Evolutionary conservation across 2,329 filamentous ascomycete genomes (phyloP).

Genomic region (Blastomyces parvus): DNA sequence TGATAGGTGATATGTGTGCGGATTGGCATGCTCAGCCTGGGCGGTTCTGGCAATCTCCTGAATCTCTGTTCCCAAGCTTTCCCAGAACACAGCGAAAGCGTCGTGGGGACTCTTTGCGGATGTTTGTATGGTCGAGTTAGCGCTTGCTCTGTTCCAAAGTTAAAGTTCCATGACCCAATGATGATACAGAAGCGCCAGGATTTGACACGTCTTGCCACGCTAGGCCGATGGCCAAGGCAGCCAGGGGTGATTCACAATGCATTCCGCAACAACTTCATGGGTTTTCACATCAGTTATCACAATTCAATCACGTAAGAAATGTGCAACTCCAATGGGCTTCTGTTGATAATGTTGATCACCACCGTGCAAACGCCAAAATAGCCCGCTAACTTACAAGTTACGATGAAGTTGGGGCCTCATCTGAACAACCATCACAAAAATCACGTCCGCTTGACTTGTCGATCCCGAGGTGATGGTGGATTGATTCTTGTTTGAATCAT

Average conservation of each 20-base stretch:
- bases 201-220: neutral
- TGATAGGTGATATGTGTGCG: neutral
- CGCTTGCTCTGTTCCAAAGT: neutral
- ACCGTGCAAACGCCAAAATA: neutral
- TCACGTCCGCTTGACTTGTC: neutral
- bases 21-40: neutral
- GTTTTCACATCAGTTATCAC: slow-evolving; percentile 3
- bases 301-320: neutral
- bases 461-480: neutral
- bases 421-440: neutral
- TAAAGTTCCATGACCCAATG: slow-evolving; percentile 3
- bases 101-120: neutral
- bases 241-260: slow-evolving; percentile 6
- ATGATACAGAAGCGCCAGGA: neutral
- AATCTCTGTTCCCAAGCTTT: neutral
- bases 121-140: slow-evolving; percentile 6
- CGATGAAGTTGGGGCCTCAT: neutral
- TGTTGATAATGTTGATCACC: neutral
- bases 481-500: neutral
- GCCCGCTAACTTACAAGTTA: neutral
- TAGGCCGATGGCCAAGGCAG: neutral
- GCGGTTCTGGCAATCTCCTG: neutral
- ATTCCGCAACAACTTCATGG: neutral
- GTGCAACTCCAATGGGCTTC: neutral
- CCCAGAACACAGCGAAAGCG: neutral